phyloP scores from a whole-genome alignment of 2,329 filamentous ascomycete species.

The Pestalotiopsis sp. region DNA sequence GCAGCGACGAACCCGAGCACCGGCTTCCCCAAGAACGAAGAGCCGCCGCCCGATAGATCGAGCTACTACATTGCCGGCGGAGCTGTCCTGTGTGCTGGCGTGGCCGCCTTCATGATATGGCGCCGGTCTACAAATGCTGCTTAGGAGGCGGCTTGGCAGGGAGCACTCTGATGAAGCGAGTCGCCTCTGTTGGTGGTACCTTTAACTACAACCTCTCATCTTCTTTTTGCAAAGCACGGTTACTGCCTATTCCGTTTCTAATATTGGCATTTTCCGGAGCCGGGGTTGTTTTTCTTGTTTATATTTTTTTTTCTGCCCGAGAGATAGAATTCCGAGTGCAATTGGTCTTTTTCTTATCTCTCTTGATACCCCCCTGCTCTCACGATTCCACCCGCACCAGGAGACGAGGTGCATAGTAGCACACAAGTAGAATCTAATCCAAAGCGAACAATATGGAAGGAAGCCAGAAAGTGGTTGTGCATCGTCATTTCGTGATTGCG shows the following conservation, averaged over 20 bases:
- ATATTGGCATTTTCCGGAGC: slow-evolving; percentile 9
- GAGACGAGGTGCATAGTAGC: background rate
- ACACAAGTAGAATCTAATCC: background rate
- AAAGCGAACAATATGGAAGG: background rate
- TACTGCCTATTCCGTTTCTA: background rate
- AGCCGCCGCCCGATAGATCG: slow-evolving; percentile 80
- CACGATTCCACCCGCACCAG: background rate
- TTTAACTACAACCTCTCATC: background rate
- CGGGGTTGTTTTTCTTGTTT: background rate
- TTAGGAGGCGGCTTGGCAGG: slow-evolving; percentile 10
- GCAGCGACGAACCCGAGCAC: slow-evolving; percentile 86
- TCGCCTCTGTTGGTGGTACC: background rate
- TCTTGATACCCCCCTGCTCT: slow-evolving; percentile 2
- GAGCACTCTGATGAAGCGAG: background rate
- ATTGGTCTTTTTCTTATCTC: background rate
- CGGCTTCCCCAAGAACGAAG: slow-evolving; percentile 86
- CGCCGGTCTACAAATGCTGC: slow-evolving; percentile 52
- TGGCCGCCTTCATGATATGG: slow-evolving; percentile 68
- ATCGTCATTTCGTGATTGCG: background rate
- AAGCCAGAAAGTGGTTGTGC: background rate
- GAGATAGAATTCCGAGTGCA: background rate
- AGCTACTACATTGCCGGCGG: slow-evolving; percentile 83
- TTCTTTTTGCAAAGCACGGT: background rate
- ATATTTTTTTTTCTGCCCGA: background rate
- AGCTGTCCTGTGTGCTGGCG: slow-evolving; percentile 64